phyloP scores from a whole-genome alignment of 2,329 filamentous ascomycete genomes.

The Verticillium tricorpus region DNA sequence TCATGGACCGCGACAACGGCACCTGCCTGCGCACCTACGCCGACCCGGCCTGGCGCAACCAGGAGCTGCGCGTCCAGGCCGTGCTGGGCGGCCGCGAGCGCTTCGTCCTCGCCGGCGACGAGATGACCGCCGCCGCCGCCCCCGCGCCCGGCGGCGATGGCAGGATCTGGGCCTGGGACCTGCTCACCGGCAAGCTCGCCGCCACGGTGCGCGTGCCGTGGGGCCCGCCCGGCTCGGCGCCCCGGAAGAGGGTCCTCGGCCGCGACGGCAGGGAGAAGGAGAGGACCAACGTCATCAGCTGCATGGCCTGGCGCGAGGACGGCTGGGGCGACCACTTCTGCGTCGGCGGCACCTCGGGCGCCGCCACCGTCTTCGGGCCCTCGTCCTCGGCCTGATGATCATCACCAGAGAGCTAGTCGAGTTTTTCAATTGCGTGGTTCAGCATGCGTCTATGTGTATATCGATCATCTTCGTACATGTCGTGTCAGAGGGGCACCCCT shows the following conservation, averaged over 20 bases:
- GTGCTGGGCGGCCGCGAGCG: slow-evolving; percentile 72
- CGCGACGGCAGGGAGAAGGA: slow-evolving; percentile 57
- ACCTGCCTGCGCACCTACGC: slow-evolving; percentile 69
- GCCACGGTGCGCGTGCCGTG: slow-evolving; percentile 57
- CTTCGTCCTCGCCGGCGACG: slow-evolving; percentile 76
- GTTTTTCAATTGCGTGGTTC: not conserved
- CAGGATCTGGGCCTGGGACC: slow-evolving; percentile 75
- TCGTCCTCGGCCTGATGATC: slow-evolving; percentile 16
- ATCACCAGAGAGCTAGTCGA: too few relatives aligned
- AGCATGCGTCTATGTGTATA: not conserved
- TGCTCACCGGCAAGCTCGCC: slow-evolving; percentile 66
- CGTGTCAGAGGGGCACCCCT: not conserved
- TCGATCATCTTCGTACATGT: not conserved
- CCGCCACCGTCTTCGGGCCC: slow-evolving; percentile 59
- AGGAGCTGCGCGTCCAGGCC: slow-evolving; percentile 68
- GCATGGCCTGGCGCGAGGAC: slow-evolving; percentile 57
- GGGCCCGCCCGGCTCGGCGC: slow-evolving; percentile 45
- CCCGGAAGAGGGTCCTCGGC: slow-evolving; percentile 49
- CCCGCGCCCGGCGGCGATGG: slow-evolving; percentile 42
- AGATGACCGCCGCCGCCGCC: slow-evolving; percentile 39
- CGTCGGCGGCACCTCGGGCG: slow-evolving; percentile 59
- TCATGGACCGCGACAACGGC: slow-evolving; percentile 77
- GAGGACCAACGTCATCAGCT: slow-evolving; percentile 56
- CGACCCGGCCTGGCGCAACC: slow-evolving; percentile 55
- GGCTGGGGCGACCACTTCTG: slow-evolving; percentile 63